Evolutionary conservation across 495 filamentous ascomycete species (phyloP), one percentile per base, ranked within the genome.

Genomic region (Oleoguttula mirabilis): DNA sequence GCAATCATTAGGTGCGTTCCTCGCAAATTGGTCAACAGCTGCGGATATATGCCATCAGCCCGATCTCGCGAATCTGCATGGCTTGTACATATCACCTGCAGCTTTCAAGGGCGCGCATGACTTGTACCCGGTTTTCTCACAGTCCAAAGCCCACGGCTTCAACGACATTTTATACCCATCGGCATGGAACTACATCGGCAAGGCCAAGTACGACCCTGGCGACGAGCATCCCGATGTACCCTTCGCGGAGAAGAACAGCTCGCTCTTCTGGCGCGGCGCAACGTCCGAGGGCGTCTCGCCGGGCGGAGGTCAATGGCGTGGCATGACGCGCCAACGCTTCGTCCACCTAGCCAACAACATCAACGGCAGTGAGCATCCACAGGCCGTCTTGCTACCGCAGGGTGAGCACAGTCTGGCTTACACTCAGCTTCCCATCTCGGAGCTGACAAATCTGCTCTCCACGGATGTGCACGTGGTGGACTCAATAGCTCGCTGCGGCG

Each of bases 41-140:
- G 69, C 73, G 7, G 70, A 81, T 21, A 68, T 81, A 33, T 92
- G 84, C 55, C 80, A 87, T 47, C 84, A 92, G 51, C 77, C 84
- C 1, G 84, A 92, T 50, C 66, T 92, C 31, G 72, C 76, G 14
- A 66, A 75, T 27, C 66, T 87, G 2, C 84, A 88, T 50, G 79
- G 80, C 27, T 71, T 86, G 41, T 66, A 82, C 56, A 67, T 80
- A 21, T 76, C 69, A 0, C 73, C 81, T 0, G 67, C 82, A 1
- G 68, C 75, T 5, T 69, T 76, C 42, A 72, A 73, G 32, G 68
- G 75, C 0, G 62, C 77, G 0, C 71, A 77, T 34, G 69, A 78
- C 4, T 63, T 88, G 10, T 48, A 80, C 2, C 84, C 84, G 0
- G 60, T 88, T 20, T 88, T 88, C 63, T 82, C 79, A 43, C 70